Evolutionary conservation across 306 rosid species (phyloP), one percentile per base, ranked within the genome.

Genomic region (Alnus glutinosa): DNA sequence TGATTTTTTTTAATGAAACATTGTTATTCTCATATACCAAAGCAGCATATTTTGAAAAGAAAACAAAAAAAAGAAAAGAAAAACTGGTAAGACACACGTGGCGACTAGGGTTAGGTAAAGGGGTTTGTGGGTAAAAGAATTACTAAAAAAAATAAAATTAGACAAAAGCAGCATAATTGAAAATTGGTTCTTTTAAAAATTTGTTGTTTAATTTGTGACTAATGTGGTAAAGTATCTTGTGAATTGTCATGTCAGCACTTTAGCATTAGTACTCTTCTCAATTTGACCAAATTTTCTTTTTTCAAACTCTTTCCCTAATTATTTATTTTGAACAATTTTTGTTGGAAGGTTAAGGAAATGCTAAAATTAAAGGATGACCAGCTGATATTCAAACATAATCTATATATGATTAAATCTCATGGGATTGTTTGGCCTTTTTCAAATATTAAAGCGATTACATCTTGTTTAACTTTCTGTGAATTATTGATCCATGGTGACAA

Each of bases 351-450:
- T 32, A 15, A 32, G 46, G 70, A 4, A 63, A 63, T 39, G 12
- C n/a, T 32, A 32, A 34, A n/a, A n/a, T n/a, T n/a, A n/a, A 63
- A 63, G 19, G 70, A 3, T 19, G 46, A 63, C 46, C 69, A 62
- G 69, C 44, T 39, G 44, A 63, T 63, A 30, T 32, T 13, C 32
- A 16, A 28, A 28, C 6, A 10, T 19, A 19, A 59, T 10, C 5
- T 12, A 28, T 59, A 1, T 12, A 28, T 59, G 0, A 34, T 63
- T 63, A 59, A 77, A 52, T 71, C 49, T n/a, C 11, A 72, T n/a
- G 19, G 78, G 44, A 44, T 57, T n/a, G 58, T 78, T 75, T 18
- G 74, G 76, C 80, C 81, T 84, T 87, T 82, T 84, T 72, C 62
- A 44, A 71, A 70, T 81, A 52, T 32, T 37, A 16, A 79, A 72